Base-by-base conservation (phyloP, 2,329 filamentous ascomycete species). In the Pyricularia grisea region DNA sequence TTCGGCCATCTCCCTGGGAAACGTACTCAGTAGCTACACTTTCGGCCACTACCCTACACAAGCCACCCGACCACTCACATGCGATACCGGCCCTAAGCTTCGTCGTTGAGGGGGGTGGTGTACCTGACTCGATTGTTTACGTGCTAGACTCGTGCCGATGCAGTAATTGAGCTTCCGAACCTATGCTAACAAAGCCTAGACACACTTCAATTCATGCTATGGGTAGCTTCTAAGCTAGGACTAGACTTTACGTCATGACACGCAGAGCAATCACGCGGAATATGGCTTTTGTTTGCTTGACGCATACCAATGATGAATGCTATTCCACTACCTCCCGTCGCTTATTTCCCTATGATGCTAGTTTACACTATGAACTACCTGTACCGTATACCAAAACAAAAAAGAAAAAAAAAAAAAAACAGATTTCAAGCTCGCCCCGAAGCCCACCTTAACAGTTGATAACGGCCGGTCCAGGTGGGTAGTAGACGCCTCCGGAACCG, bases 401-500 rank as follows among this genome's bases (percentile, higher is more conserved):
- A 12, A 31, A 31, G 9, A 28, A 27, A 11, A n/a, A 3, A 63
- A 28, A 27, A n/a, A n/a, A n/a, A n/a, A 27, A 2, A 27, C 27
- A 4, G 27, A 27, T 27, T 28, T 2, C 60, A 63, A 63, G 27
- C 60, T 12, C 14, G 60, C 60, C 27, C 25, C 14, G 14, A 11
- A 30, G 9, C 17, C 33, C 36, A 30, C 33, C 65, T 70, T 70
- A 79, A 72, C 78, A 79, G 55, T 72, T 71, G 61, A 79, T 76
- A 7, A 74, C 75, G 25, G 70, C 70, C 17, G 78, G 78, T 3
- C 81, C 80, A 2, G 81, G 79, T 0, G 78, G 75, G 5, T 70
- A 76, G 71, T 82, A 83, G 1, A 77, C 63, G 76, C 79, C 77
- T 60, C 79, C 79, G 20, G 66, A 50, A 20, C 28, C 20, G 61